Base-by-base conservation (phyloP, 2,329 filamentous ascomycete species). In the Verticillium longisporum region DNA sequence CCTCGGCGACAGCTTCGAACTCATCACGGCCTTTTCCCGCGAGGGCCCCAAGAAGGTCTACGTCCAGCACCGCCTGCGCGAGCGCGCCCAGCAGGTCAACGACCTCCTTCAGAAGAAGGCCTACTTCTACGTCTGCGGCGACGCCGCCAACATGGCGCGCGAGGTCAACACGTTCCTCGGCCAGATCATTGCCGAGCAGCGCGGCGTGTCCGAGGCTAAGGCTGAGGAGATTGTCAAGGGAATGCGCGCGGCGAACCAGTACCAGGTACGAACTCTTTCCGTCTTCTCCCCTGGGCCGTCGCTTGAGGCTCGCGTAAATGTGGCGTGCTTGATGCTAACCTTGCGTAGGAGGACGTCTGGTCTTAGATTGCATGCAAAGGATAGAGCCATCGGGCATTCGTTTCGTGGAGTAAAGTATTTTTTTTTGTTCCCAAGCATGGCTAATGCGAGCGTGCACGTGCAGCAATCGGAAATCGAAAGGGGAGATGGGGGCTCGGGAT, bases 111-210 rank as follows among this genome's bases (percentile, higher is more conserved):
- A 89, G 67, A 82, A 92, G 75, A 90, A 93, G 74, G 95, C 92
- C 5, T 97, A 95, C 77, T 93, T 99, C 75, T 99, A 99, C 74
- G 94, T 99, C 62, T 99, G 96, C 70, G 95, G 95, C 78, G 95
- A 99, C 73, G 96, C 96, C 0, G 91, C 95, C 61, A 93, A 97
- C 79, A 97, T 97, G 93, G 93, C 93, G 56, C 88, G 93, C 61
- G 93, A 96, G 74, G 92, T 97, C 70, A 97, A 96, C 74, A 82
- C 88, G 31, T 86, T 92, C n/a, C 82, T 99, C 54, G 89, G 83
- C 32, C 88, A 96, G 73, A 96, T 98, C 71, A 88, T 99, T 68
- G 83, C 92, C 32, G 87, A 93, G 72, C 85, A 96, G 74, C 86
- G 95, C 60, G 89, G 89, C 58, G 83, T 98, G 62, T 82, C 91